Base-by-base conservation (phyloP, 176 grass and related monocot species). In the Pontederia crassipes region DNA sequence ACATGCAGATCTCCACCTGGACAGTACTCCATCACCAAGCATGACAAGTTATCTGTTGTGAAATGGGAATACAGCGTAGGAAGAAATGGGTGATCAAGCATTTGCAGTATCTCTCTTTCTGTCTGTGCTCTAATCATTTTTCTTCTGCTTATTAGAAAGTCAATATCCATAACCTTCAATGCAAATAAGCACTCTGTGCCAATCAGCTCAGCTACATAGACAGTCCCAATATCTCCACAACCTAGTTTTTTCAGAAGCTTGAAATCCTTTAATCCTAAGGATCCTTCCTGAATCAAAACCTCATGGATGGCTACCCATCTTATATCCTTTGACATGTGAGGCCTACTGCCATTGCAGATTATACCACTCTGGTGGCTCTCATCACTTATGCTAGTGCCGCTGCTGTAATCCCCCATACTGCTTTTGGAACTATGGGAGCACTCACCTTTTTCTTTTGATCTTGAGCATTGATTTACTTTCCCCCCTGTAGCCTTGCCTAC, bases 21-120 rank as follows among this genome's bases (percentile, higher is more conserved):
- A 72, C 93, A 98, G 77, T 88, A 98, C 72, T 98, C 93, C 84
- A 98, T 98, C n/a, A 85, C 84, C 72, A 98, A 81, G 66, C 93
- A 98, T 64, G 87, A 91, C 47, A 98, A 82, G 81, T 92, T 98
- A 48, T 98, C 93, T 28, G 86, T 85, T 45, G 81, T 88, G 76
- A 97, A 97, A 92, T 87, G 82, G 69, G 81, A 78, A 80, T 91
- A 97, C 58, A 97, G 81, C 58, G 87, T 88, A 0, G 93, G 93
- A 67, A 97, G 87, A 80, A 97, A 97, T 14, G 93, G 93, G 57
- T 97, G 93, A 65, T 97, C 93, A 8, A 97, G 67, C 79, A 97
- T 97, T 75, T 85, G 83, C 59, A 97, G 72, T 76, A 97, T 97
- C 59, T 97, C 93, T 66, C 87, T 91, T 77, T 97, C 93, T 46